Conservation (phyloP, 495 filamentous ascomycete species). For the Haplographium delicatum region DNA sequence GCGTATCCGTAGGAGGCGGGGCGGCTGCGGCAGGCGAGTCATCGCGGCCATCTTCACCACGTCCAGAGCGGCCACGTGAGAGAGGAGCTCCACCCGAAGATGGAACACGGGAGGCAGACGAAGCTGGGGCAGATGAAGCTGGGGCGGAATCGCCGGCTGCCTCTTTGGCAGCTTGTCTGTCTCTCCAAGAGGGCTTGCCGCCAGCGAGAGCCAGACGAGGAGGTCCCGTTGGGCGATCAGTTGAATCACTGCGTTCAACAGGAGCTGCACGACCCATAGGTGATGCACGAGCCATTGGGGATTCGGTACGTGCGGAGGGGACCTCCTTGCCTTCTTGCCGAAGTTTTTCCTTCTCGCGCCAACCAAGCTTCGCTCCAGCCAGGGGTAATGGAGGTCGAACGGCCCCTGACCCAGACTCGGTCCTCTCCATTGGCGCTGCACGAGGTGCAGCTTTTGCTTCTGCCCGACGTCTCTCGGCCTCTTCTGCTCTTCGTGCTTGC, state of each 20-base stretch:
- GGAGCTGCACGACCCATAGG: slow-evolving; percentile 13
- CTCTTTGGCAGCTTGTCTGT: slow-evolving; percentile 67
- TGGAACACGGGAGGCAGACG: slow-evolving; percentile 9
- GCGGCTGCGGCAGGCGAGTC: slow-evolving; percentile 9
- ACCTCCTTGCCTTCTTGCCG: slow-evolving; percentile 19
- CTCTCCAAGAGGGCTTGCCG: slow-evolving; percentile 71
- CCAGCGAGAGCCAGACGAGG: slow-evolving; percentile 66
- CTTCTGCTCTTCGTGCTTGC: slow-evolving; percentile 47
- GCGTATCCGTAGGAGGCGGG: slow-evolving; percentile 16
- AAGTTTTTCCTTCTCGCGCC: slow-evolving; percentile 26
- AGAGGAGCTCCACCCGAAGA: slow-evolving; percentile 21
- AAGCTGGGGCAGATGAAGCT: slow-evolving; percentile 12
- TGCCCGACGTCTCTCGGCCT: slow-evolving; percentile 45
- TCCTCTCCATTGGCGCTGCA: slow-evolving; percentile 26
- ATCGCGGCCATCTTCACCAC: slow-evolving; percentile 20
- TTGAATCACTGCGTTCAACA: slow-evolving; percentile 37
- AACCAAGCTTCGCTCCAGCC: slow-evolving; percentile 23
- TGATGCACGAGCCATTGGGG: slow-evolving; percentile 20
- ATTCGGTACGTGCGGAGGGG: slow-evolving; percentile 19
- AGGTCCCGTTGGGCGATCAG: slow-evolving; percentile 48
- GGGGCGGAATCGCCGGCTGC: slow-evolving; percentile 20
- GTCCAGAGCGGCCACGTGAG: slow-evolving; percentile 19
- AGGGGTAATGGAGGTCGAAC: slow-evolving; percentile 25
- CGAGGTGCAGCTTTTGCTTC: slow-evolving; percentile 41
- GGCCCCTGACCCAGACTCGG: slow-evolving; percentile 33